Base-by-base conservation (phyloP, 148 eudicot species). In the Amaranthus palmeri region DNA sequence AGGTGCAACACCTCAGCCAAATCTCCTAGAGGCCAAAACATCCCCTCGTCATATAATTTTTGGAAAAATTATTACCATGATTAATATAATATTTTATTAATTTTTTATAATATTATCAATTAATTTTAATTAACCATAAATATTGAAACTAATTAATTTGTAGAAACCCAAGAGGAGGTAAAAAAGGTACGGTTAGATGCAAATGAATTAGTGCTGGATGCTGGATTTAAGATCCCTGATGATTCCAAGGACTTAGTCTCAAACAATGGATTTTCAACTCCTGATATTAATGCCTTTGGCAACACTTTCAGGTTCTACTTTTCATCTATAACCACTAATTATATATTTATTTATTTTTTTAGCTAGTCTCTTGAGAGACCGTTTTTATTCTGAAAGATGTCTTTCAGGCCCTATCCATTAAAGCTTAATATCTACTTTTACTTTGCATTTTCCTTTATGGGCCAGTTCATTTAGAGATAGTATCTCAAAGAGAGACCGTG, bases 261-360 rank as follows among this genome's bases (percentile, higher is more conserved):
- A 11, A 10, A 15, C 14, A 40, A 78, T 6, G 86, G 76, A 42
- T 86, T 86, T 54, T 68, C 54, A 4, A 84, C 68, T 4, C 89
- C 89, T 0, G 82, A 80, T 3, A 79, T 2, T 80, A 88, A 88
- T 69, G 62, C 88, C 6, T 88, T 74, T 66, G 90, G 92, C 54
- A 80, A 86, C 8, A 76, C 86, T 11, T 88, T 88, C 83, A 80
- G 89, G 82, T 83, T 40, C 47, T 18, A 18, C 61, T 61, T 45
- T 43, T 7, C n/a, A 14, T 8, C 8, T 15, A 15, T 25, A 25
- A 25, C 36, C 36, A 25, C 2, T 25, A 25, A 25, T 25, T 25
- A 25, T 25, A 25, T 2, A 25, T 25, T 25, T 25, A 25, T 25
- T 25, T 25, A 0, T 25, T 25, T 25, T 25, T n/a, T n/a, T n/a